Conservation (phyloP, 1,139 yeast species). For the Meyerozyma guilliermondii region DNA sequence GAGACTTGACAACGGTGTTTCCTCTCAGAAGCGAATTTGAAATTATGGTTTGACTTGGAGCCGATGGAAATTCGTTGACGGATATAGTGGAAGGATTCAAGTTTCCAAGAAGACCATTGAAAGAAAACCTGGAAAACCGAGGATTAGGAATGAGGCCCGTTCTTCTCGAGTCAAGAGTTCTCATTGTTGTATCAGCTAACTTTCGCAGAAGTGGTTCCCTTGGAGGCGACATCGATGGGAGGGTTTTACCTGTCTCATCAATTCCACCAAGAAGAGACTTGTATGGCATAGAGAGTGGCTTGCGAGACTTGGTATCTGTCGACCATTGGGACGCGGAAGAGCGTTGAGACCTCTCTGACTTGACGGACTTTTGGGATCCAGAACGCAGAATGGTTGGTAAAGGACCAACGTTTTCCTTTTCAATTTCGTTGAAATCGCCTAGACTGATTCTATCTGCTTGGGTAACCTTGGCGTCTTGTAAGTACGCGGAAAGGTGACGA, state of each 20-base stretch:
- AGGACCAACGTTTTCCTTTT: constrained; percentile 4
- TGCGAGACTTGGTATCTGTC: neutral
- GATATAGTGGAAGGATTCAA: neutral
- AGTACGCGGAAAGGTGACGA: constrained; percentile 34
- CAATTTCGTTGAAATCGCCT: constrained; percentile 13
- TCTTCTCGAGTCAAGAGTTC: constrained; percentile 7
- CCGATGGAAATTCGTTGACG: neutral
- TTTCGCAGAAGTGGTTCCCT: neutral
- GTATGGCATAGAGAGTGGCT: constrained; percentile 10
- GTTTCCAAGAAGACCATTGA: constrained; percentile 27
- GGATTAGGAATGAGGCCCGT: constrained; percentile 37
- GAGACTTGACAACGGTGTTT: constrained; percentile 29
- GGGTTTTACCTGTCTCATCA: constrained; percentile 13
- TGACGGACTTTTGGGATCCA: neutral
- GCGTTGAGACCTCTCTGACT: neutral
- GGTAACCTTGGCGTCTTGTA: constrained; percentile 10
- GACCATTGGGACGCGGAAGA: neutral
- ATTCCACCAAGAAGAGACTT: constrained; percentile 22
- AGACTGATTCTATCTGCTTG: constrained; percentile 18
- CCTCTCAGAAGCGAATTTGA: constrained; percentile 9
- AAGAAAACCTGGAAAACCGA: constrained; percentile 39
- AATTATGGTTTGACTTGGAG: neutral
- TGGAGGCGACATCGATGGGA: neutral
- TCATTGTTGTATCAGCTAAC: constrained; percentile 3
- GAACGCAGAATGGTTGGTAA: neutral